These are phyloP conservation scores for Trichaptum fuscoviolaceum DNA, from an alignment of 768 basidiomycete genomes.

Conservation along the genomic window DNA sequence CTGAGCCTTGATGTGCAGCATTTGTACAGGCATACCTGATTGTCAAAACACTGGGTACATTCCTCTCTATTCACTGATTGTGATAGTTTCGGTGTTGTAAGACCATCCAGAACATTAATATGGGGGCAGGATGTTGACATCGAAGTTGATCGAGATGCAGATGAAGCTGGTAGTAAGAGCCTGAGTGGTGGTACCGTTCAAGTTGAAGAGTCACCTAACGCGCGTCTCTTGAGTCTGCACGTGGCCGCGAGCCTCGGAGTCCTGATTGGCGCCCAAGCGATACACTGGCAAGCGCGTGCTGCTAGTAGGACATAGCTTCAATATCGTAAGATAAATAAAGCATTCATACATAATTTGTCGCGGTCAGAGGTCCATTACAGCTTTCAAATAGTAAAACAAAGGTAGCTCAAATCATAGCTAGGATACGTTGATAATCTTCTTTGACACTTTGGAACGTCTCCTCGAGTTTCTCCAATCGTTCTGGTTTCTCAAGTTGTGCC, in stretches of 20 bases:
- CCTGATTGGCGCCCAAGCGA: background rate
- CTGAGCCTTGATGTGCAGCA: background rate
- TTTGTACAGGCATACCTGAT: constrained; percentile 50
- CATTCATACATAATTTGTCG: background rate
- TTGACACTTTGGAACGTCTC: constrained; percentile 87
- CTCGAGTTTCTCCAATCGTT: constrained; percentile 83
- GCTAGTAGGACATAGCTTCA: too few species aligned
- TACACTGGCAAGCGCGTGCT: too few species aligned
- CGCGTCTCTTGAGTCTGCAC: background rate
- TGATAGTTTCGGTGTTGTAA: constrained; percentile 55
- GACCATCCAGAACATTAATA: constrained; percentile 38
- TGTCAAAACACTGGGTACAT: constrained; percentile 96
- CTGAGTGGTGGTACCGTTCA: too few species aligned
- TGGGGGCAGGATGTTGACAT: constrained; percentile 43
- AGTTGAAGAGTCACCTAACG: background rate
- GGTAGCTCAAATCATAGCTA: constrained; percentile 39
- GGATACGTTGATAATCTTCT: constrained; percentile 80
- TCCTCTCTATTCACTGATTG: constrained; percentile 86
- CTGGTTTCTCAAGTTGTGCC: constrained; percentile 80
- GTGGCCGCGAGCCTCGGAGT: background rate
- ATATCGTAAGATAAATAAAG: background rate
- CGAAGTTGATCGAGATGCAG: background rate
- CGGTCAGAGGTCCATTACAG: background rate
- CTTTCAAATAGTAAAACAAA: background rate
- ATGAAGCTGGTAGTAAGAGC: background rate